Evolutionary conservation across 805 yeast species (phyloP), one percentile per base, ranked within the genome.

Genomic region (Nakazawaea ambrosiae): DNA sequence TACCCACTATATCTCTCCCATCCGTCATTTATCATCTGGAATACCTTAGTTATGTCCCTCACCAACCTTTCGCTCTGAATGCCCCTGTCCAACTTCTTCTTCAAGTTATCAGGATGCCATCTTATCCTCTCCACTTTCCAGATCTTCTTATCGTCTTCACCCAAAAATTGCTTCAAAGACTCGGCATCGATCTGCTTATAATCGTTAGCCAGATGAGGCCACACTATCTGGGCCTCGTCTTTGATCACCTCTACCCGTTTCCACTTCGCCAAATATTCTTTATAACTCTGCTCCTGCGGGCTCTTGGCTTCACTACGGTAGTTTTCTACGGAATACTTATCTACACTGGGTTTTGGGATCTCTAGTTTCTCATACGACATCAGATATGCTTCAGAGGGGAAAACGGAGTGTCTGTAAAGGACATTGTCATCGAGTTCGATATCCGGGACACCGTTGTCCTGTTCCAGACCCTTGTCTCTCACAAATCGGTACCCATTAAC

Each of bases 31-130:
- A 70, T 54, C 2, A 57, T 42, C 45, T 70, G 75, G 44, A 69
- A 70, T 2, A 62, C 51, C n/a, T 41, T 43, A 0, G 73, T 70
- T 9, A 67, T 57, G 27, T 48, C 50, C 2, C 43, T 42, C 34
- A 53, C 50, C 11, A 46, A 4, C 10, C 36, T 37, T 5, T 11
- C 40, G 10, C 36, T 31, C 22, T 20, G 14, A 12, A 27, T n/a
- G n/a, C n/a, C n/a, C n/a, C n/a, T n/a, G n/a, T 52, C 42, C 3
- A 62, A 48, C 27, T 50, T 51, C 9, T 53, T 50, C 9, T 51
- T 48, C 78, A 80, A 71, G 48, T 68, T 70, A 49, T 80, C 88
- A 1, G 88, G 88, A 51, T 80, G 88, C 87, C 87, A 80, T 43
- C 73, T 55, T 5, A 79, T 53, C 38, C 87, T 52, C 46, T 80